Conservation (phyloP, 352 stramenopile genomes). For the Chrysophaeum taylorii region DNA sequence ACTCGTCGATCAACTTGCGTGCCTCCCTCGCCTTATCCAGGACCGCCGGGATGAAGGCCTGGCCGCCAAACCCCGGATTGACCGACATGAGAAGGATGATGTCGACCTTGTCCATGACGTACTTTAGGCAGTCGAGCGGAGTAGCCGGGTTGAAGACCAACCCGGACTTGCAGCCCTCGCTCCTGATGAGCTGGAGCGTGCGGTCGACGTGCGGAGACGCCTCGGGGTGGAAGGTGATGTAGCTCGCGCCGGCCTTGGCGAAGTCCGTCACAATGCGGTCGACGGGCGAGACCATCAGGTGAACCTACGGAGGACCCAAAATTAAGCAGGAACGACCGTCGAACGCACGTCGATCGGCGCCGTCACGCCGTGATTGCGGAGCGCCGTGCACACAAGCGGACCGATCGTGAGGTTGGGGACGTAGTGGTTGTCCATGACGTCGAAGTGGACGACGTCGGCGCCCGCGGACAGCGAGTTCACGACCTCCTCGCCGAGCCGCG, state of each 20-base stretch:
- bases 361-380: constrained; percentile 67
- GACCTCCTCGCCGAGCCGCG: constrained; percentile 60
- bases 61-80: constrained; percentile 69
- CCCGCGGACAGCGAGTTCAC: constrained; percentile 64
- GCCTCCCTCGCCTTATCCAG: constrained; percentile 62
- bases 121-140: constrained; percentile 53
- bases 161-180: constrained; percentile 60
- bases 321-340: too few species aligned
- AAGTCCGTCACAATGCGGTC: constrained; percentile 64
- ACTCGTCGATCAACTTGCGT: constrained; percentile 67
- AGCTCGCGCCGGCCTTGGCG: constrained; percentile 57
- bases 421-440: constrained; percentile 80
- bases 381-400: constrained; percentile 68
- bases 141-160: constrained; percentile 72
- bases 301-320: too few species aligned
- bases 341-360: constrained; percentile 70
- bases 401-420: constrained; percentile 75
- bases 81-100: constrained; percentile 75
- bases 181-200: constrained; percentile 63
- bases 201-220: constrained; percentile 58
- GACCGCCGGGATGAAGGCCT: constrained; percentile 63
- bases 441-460: constrained; percentile 73
- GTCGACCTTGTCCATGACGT: constrained; percentile 60
- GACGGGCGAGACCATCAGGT: constrained; percentile 62
- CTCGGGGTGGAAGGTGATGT: constrained; percentile 76